phyloP scores from a whole-genome alignment of 192 early-diverging fungal genomes.

The Umbelopsis vinacea region DNA sequence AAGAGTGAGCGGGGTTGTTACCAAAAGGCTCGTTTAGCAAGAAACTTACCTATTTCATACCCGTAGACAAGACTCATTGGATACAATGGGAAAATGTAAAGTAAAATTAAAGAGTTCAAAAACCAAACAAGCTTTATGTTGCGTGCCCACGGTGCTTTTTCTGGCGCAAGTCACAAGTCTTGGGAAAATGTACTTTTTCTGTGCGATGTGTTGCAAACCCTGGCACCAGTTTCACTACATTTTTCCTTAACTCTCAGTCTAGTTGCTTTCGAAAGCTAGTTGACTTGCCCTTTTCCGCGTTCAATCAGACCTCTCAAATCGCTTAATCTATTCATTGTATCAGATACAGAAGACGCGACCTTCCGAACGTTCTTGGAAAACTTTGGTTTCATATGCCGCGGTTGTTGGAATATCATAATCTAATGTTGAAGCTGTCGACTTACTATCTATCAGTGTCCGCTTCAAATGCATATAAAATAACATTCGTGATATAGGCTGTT shows the following conservation, averaged over 20 bases:
- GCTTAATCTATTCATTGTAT: no score
- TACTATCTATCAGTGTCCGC: no score
- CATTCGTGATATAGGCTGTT: no score
- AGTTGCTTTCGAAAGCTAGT: background rate
- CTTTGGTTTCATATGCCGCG: background rate
- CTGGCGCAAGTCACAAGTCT: background rate
- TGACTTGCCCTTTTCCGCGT: background rate
- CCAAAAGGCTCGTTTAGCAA: background rate
- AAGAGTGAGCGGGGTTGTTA: background rate
- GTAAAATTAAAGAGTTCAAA: background rate
- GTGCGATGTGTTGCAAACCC: slow-evolving; percentile 9
- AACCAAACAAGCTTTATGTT: no score
- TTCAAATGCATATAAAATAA: no score
- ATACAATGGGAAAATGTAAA: background rate
- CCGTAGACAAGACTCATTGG: slow-evolving; percentile 37
- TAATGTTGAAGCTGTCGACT: no score
- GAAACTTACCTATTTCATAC: slow-evolving; percentile 36
- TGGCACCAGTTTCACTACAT: no score
- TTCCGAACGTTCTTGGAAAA: background rate
- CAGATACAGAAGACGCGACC: no score
- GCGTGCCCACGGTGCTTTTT: background rate
- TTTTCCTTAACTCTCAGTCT: no score
- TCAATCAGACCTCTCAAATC: background rate
- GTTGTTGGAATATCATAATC: background rate
- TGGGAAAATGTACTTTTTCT: background rate